Percentiles rank a stretch among this genome's conserved stretches.
Evolutionary conservation across 805 yeast species (phyloP).

Genomic region (Sugiyamaella boreocaroliniensis): DNA sequence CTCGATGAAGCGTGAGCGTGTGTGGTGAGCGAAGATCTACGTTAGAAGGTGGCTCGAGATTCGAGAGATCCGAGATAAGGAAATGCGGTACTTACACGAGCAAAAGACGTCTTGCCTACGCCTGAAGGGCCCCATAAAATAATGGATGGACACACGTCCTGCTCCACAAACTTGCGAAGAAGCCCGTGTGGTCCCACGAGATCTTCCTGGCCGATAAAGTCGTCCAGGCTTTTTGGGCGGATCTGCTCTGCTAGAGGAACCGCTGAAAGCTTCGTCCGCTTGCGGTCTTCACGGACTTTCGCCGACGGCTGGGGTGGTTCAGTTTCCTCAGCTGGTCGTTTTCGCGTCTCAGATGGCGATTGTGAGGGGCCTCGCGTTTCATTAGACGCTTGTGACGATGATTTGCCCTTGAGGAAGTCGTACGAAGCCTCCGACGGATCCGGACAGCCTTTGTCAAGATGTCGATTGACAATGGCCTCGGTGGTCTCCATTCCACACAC

Average conservation of each 20-base stretch:
- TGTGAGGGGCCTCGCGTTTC: background rate
- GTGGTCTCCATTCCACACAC: constrained; percentile 27
- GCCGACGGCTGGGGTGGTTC: background rate
- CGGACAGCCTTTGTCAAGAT: constrained; percentile 33
- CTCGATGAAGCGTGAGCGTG: constrained; percentile 55
- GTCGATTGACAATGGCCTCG: constrained; percentile 27
- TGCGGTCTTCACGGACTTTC: background rate
- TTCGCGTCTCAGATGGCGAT: background rate
- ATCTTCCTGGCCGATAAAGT: constrained; percentile 82
- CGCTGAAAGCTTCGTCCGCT: constrained; percentile 2
- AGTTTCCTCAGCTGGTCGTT: background rate
- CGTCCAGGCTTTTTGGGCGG: constrained; percentile 66
- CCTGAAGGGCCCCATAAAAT: constrained; percentile 96
- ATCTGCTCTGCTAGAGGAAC: constrained; percentile 68
- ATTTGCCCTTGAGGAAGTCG: background rate
- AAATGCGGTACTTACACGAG: constrained; percentile 34
- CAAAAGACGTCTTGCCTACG: constrained; percentile 86
- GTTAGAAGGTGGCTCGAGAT: background rate
- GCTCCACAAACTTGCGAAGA: constrained; percentile 54
- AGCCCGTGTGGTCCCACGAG: constrained; percentile 59
- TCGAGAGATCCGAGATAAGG: background rate
- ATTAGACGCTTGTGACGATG: background rate
- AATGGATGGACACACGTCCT: constrained; percentile 59
- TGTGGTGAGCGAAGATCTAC: constrained; percentile 42
- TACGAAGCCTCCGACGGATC: constrained; percentile 2